Evolutionary conservation across 2,329 filamentous ascomycete genomes (phyloP).

Genomic region (Domatiomyces globalis): DNA sequence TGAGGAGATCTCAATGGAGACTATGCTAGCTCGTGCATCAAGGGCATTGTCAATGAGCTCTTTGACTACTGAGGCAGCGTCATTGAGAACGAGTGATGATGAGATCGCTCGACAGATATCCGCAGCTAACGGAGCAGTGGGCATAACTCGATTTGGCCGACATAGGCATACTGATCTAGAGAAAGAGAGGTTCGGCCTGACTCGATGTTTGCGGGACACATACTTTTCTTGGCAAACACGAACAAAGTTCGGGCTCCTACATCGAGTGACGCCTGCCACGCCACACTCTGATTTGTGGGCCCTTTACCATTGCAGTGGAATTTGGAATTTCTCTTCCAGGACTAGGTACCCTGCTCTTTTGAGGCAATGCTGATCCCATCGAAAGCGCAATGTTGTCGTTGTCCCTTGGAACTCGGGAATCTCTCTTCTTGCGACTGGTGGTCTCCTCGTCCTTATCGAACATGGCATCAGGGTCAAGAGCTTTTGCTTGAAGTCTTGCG

Average conservation of each 20-base stretch:
- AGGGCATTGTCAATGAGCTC: conserved; percentile 56
- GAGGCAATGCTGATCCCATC: not conserved
- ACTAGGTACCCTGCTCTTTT: not conserved
- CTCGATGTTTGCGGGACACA: not conserved
- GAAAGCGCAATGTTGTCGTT: not conserved
- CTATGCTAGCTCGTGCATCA: conserved; percentile 44
- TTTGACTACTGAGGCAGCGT: conserved; percentile 45
- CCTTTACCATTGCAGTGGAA: not conserved
- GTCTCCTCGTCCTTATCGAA: not conserved
- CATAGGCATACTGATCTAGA: not conserved
- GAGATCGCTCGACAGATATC: conserved; percentile 38
- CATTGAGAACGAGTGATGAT: conserved; percentile 43
- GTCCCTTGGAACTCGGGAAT: too few relatives aligned
- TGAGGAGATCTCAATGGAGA: conserved; percentile 43
- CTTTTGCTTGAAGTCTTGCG: not conserved
- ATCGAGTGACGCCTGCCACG: not conserved
- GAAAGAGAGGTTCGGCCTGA: not conserved
- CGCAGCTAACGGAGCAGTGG: conserved; percentile 31
- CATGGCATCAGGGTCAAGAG: not conserved
- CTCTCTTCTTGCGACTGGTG: not conserved
- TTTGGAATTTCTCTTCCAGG: not conserved
- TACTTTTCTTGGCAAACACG: not conserved
- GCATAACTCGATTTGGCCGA: conserved; percentile 23
- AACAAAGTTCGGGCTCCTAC: too few relatives aligned
- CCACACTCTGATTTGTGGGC: not conserved